Percentiles rank a stretch among this genome's conserved stretches.
phyloP scores from a whole-genome alignment of 306 rosid species.

The Abrus pulchellus region DNA sequence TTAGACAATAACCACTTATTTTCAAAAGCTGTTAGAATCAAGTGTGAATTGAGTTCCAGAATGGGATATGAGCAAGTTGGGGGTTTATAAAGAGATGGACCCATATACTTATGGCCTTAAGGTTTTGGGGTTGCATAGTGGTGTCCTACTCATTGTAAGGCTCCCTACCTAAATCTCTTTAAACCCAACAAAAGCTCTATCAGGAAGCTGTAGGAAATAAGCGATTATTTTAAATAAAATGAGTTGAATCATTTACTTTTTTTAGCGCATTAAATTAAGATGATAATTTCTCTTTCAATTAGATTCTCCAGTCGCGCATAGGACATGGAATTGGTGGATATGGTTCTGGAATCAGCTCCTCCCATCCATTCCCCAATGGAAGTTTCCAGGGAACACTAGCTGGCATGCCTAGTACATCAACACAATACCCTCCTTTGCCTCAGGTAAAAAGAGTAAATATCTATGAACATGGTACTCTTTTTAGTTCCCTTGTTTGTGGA shows the following conservation, averaged over 20 bases:
- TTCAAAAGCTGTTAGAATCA: too few relatives aligned
- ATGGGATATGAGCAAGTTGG: too few relatives aligned
- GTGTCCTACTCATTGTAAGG: too few relatives aligned
- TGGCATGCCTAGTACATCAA: conserved; percentile 64
- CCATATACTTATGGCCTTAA: too few relatives aligned
- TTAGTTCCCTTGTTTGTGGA: conserved; percentile 19
- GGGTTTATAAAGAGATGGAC: too few relatives aligned
- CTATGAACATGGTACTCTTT: conserved; percentile 28
- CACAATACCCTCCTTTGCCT: conserved; percentile 75
- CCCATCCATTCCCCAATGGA: conserved; percentile 64
- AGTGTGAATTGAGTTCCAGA: too few relatives aligned
- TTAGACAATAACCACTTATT: too few relatives aligned
- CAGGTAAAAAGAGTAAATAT: conserved; percentile 63
- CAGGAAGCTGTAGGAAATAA: too few relatives aligned
- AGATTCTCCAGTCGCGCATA: conserved; percentile 78
- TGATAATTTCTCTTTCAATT: conserved; percentile 37
- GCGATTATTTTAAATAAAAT: too few relatives aligned
- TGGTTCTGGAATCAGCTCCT: conserved; percentile 69
- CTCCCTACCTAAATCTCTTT: too few relatives aligned
- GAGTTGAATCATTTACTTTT: neutral
- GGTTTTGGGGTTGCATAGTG: too few relatives aligned
- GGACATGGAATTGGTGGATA: conserved; percentile 71
- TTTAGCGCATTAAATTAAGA: neutral
- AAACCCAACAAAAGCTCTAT: too few relatives aligned
- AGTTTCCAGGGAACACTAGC: conserved; percentile 71